A percentile compares a stretch with the other conserved stretches of the same genome.
These are phyloP conservation scores for Hypoxylon crocopeplum DNA, from an alignment of 495 filamentous ascomycete species.

Conservation along the genomic window DNA sequence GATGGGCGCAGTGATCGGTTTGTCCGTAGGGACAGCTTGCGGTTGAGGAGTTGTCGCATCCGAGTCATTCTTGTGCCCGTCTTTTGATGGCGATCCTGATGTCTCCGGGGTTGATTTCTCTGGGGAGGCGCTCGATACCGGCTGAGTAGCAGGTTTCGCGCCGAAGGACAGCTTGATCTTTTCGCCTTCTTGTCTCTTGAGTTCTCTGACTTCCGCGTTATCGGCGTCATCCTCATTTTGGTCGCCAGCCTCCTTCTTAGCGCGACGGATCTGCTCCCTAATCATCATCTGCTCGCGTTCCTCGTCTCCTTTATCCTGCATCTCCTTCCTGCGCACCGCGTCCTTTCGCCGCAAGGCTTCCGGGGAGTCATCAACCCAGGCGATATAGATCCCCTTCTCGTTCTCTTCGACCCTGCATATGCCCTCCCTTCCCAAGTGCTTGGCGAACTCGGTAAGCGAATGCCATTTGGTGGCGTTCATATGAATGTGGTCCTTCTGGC, in stretches of 20 bases:
- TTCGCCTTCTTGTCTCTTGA: slow-evolving; percentile 78
- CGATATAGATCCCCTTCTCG: slow-evolving; percentile 84
- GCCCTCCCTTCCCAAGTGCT: slow-evolving; percentile 80
- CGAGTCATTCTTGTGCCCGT: slow-evolving; percentile 17
- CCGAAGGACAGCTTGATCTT: slow-evolving; percentile 83
- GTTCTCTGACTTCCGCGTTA: slow-evolving; percentile 53
- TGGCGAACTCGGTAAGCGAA: slow-evolving; percentile 85
- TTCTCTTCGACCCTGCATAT: slow-evolving; percentile 87
- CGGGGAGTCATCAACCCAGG: slow-evolving; percentile 89
- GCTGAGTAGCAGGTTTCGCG: slow-evolving; percentile 46
- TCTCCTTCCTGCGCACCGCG: slow-evolving; percentile 80
- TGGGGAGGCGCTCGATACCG: slow-evolving; percentile 43
- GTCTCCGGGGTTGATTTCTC: slow-evolving; percentile 31
- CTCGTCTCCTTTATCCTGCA: slow-evolving; percentile 87
- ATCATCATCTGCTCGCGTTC: slow-evolving; percentile 83
- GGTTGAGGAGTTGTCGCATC: slow-evolving; percentile 16
- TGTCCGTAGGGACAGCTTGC: not conserved
- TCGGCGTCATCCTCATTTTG: slow-evolving; percentile 50
- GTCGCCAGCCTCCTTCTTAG: slow-evolving; percentile 61
- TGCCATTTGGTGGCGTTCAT: slow-evolving; percentile 93
- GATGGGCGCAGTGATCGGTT: slow-evolving; percentile 40
- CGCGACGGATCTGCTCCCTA: slow-evolving; percentile 78
- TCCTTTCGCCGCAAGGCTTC: slow-evolving; percentile 82
- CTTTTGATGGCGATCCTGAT: slow-evolving; percentile 12
- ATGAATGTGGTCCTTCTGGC: slow-evolving; percentile 83